Evolutionary conservation across 2,329 filamentous ascomycete species (phyloP).

Genomic region (Paecilomyces dactylethromorphus): DNA sequence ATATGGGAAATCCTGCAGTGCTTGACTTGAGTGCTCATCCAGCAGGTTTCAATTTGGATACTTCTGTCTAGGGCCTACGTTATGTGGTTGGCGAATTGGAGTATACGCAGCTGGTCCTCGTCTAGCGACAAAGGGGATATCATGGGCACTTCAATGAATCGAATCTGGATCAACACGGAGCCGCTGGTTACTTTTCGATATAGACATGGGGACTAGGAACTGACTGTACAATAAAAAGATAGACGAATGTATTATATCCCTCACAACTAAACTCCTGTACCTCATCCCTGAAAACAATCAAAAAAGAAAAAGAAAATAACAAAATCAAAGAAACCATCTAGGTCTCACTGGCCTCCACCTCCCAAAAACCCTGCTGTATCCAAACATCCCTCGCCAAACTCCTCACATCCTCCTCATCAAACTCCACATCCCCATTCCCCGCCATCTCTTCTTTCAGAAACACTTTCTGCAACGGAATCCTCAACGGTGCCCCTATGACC

Average conservation of each 20-base stretch:
- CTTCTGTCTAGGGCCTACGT: too few species aligned
- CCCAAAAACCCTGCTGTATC: background rate
- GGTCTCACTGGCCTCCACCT: background rate
- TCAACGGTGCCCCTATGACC: background rate
- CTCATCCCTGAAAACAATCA: background rate
- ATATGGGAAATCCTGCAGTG: too few species aligned
- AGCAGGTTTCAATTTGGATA: too few species aligned
- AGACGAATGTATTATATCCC: background rate
- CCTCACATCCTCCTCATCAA: background rate
- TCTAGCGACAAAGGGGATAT: too few species aligned
- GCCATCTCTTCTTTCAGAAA: background rate
- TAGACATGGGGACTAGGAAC: background rate
- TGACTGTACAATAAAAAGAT: background rate
- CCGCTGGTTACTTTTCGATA: background rate
- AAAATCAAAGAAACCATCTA: background rate
- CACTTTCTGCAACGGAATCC: background rate
- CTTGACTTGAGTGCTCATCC: too few species aligned
- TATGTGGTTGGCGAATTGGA: too few species aligned
- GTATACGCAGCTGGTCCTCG: too few species aligned
- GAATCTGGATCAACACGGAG: background rate
- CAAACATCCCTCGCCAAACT: background rate
- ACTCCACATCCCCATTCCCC: background rate
- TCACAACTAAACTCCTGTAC: background rate
- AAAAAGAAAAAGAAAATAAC: background rate
- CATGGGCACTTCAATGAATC: too few species aligned